These are phyloP conservation scores for Cercospora janseana DNA, from an alignment of 2,329 filamentous ascomycete species.

Conservation along the genomic window DNA sequence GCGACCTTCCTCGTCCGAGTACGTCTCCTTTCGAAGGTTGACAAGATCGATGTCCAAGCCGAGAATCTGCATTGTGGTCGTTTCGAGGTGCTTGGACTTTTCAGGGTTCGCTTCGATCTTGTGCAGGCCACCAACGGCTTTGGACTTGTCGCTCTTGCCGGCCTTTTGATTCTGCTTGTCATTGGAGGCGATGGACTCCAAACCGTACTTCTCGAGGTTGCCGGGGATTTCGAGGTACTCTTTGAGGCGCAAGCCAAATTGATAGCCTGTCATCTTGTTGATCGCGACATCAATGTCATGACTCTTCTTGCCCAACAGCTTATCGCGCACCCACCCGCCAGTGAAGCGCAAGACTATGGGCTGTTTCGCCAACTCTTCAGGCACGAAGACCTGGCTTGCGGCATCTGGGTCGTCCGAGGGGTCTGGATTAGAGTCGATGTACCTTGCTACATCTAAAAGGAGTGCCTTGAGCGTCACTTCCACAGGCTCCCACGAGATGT, in stretches of 20 bases:
- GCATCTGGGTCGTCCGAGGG: constrained; percentile 19
- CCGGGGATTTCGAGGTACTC: constrained; percentile 63
- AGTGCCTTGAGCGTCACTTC: constrained; percentile 73
- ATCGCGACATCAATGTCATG: constrained; percentile 85
- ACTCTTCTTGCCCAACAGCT: constrained; percentile 68
- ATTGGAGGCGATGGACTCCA: constrained; percentile 40
- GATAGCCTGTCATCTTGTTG: constrained; percentile 77
- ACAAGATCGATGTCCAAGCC: constrained; percentile 91
- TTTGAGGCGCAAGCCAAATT: constrained; percentile 68
- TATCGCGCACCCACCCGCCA: constrained; percentile 85
- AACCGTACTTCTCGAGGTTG: constrained; percentile 61
- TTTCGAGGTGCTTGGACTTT: constrained; percentile 95
- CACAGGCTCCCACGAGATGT: constrained; percentile 58
- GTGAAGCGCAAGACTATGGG: constrained; percentile 68
- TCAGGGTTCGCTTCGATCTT: constrained; percentile 91
- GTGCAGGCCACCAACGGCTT: constrained; percentile 72
- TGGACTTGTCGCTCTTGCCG: constrained; percentile 45
- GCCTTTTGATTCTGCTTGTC: constrained; percentile 43
- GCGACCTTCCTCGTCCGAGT: constrained; percentile 73
- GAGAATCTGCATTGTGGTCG: constrained; percentile 79
- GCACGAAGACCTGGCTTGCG: constrained; percentile 39
- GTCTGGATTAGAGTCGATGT: constrained; percentile 54
- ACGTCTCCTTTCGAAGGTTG: constrained; percentile 88
- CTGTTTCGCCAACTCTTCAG: constrained; percentile 47
- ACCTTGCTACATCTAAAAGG: constrained; percentile 75